Evolutionary conservation across 495 filamentous ascomycete species (phyloP), one percentile per base, ranked within the genome.

Genomic region (Entonaema liquescens): DNA sequence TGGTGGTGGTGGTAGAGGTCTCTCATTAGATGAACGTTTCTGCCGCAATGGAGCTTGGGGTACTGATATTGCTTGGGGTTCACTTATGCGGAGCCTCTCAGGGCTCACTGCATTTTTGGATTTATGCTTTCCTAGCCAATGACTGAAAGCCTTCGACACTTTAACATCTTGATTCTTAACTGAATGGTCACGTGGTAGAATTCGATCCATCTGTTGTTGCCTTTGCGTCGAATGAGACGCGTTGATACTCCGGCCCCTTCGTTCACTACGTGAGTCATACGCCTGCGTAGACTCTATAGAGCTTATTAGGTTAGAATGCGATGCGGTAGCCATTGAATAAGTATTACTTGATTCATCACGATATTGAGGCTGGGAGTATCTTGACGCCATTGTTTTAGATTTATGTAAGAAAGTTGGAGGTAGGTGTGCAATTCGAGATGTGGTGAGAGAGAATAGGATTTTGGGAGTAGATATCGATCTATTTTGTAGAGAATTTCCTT

Each of bases 271-370:
- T 21, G 52, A 62, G 50, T 55, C 57, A 50, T 72, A 65, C 70
- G 70, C 70, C 70, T 44, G 70, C 65, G 70, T 61, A 65, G 61
- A 59, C 56, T 62, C 70, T 36, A 17, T 62, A 0, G 35, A 59
- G 26, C 29, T 28, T 36, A 50, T 13, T n/a, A 54, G 21, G 19
- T 31, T 23, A 21, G 36, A 21, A 25, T 49, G 13, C 15, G 21
- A 31, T 23, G 40, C 21, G 6, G 33, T 19, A 7, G 35, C 19
- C 6, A 25, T 3, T 13, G 23, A 23, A 3, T 26, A 7, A 44
- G 15, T 13, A 11, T 23, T 36, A 19, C 11, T 56, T 19, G 50
- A 52, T 3, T 28, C 29, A 12, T 47, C 52, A 23, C 19, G 35
- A 0, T 53, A 23, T 47, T 21, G 56, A 2, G 49, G 29, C 40